These are phyloP conservation scores for Dryas alaskensis DNA, from an alignment of 306 rosid species.

Conservation along the genomic window DNA sequence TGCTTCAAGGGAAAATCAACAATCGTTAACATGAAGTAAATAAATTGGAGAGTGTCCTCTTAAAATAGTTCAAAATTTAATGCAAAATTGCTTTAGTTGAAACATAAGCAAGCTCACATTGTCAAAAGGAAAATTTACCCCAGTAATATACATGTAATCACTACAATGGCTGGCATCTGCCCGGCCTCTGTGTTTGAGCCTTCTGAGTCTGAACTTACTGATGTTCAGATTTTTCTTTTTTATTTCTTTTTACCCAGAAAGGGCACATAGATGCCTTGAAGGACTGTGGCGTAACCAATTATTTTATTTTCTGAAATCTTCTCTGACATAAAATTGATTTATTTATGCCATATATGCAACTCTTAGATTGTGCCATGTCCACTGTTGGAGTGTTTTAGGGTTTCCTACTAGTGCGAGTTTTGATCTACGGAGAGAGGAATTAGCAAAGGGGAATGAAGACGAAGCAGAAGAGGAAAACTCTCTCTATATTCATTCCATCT, in stretches of 20 bases:
- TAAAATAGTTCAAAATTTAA: background rate
- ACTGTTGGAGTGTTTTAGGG: background rate
- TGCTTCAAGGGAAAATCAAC: background rate
- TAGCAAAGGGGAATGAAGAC: too few species aligned
- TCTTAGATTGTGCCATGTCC: too few species aligned
- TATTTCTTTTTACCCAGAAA: too few species aligned
- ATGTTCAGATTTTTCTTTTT: background rate
- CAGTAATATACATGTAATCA: background rate
- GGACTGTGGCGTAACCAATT: background rate
- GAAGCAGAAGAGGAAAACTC: background rate
- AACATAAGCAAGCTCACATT: background rate
- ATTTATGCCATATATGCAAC: too few species aligned
- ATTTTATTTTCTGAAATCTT: too few species aligned
- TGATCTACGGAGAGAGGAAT: background rate
- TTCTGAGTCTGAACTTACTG: background rate
- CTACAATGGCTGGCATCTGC: background rate
- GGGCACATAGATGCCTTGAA: background rate
- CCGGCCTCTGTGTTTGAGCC: background rate
- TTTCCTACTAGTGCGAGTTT: background rate
- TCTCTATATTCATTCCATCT: background rate
- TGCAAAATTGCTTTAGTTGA: background rate
- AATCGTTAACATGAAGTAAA: constrained; percentile 5
- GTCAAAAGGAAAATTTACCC: background rate
- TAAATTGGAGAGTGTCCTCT: background rate
- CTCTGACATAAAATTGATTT: too few species aligned